A percentile compares a stretch with the other conserved stretches of the same genome.
These are phyloP conservation scores for Oryza punctata DNA, from an alignment of 176 grass and related monocot species.

Conservation along the genomic window DNA sequence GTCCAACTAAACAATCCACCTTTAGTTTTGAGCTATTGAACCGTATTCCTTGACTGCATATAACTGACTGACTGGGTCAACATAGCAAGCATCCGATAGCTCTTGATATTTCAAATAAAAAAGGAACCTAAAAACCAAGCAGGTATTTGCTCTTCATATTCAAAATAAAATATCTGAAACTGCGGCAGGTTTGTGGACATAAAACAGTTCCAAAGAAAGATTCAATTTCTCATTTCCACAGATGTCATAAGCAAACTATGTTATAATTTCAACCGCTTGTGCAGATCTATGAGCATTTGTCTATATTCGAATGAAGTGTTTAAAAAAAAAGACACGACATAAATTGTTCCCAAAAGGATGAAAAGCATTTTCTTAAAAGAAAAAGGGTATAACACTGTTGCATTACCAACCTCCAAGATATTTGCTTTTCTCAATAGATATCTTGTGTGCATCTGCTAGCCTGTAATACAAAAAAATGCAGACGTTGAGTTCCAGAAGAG, in stretches of 20 bases:
- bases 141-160: neutral
- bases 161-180: neutral
- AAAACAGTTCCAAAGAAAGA: conserved; percentile 1
- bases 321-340: neutral
- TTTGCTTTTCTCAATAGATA: conserved; percentile 99
- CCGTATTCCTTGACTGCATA: neutral
- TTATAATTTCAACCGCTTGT: neutral
- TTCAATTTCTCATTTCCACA: conserved; percentile 11
- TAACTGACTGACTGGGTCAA: conserved; percentile 11
- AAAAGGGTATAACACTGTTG: neutral
- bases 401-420: conserved; percentile 87
- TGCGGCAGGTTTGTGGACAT: conserved; percentile 1
- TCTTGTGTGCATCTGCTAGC: conserved; percentile 81
- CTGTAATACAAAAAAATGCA: conserved; percentile 41
- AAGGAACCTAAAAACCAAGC: neutral
- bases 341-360: neutral
- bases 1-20: neutral
- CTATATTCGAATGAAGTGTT: neutral
- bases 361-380: neutral
- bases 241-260: neutral
- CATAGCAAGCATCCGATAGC: neutral
- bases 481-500: neutral
- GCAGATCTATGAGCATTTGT: neutral
- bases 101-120: conserved; percentile 16
- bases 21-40: conserved; percentile 6